These are phyloP conservation scores for Urtica urens DNA, from an alignment of 306 rosid genomes.

Conservation along the genomic window DNA sequence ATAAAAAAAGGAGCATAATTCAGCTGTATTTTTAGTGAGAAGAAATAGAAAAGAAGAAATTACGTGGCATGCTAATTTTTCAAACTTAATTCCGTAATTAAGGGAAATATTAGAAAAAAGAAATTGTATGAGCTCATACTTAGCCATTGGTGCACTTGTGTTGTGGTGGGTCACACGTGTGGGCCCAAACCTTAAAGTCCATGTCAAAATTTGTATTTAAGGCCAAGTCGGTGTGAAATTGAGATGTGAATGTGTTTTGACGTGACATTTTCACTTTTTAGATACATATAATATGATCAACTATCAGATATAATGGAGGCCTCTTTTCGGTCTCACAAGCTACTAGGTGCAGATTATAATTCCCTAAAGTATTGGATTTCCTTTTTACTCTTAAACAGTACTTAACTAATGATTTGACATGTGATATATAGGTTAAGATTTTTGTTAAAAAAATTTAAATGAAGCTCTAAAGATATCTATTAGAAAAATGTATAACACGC, in stretches of 20 bases:
- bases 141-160: not conserved
- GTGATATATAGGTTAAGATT: too few species aligned
- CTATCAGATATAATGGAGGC: not conserved
- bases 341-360: not conserved
- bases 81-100: too few species aligned
- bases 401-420: not conserved
- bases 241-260: not conserved
- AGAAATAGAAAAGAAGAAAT: not conserved
- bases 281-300: not conserved
- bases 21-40: slow-evolving; percentile 12
- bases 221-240: not conserved
- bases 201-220: not conserved
- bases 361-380: not conserved
- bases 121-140: not conserved
- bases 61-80: not conserved
- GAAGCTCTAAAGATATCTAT: too few species aligned
- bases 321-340: not conserved
- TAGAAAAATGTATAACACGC: too few species aligned
- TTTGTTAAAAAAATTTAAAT: too few species aligned
- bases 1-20: slow-evolving; percentile 7
- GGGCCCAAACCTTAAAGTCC: slow-evolving; percentile 5
- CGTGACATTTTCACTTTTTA: not conserved
- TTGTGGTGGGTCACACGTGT: not conserved
- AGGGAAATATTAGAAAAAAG: not conserved
- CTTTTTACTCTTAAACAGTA: not conserved